phyloP scores from a whole-genome alignment of 768 basidiomycete genomes.

The Tulasnella sp. region DNA sequence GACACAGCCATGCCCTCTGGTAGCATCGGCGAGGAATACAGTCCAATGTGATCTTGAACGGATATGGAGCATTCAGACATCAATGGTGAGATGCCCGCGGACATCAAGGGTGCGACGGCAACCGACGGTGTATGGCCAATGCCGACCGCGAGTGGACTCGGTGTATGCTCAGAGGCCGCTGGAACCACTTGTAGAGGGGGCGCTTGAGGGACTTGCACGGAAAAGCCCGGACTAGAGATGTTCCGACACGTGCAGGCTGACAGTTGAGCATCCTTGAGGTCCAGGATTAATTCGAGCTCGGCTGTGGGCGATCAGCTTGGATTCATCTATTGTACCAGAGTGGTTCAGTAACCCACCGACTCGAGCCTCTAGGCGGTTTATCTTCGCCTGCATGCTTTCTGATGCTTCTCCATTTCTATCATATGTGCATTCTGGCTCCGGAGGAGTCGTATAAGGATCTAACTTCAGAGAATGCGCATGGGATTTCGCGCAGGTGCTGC shows the following conservation, averaged over 20 bases:
- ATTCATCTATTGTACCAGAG: not conserved
- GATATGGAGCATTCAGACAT: no score
- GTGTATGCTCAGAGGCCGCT: no score
- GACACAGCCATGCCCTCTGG: no score
- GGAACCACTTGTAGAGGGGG: no score
- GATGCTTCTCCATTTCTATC: not conserved
- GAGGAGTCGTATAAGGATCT: not conserved
- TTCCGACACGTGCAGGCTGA: not conserved
- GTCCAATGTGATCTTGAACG: no score
- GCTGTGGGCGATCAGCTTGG: not conserved
- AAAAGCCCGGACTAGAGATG: no score
- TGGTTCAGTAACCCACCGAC: not conserved
- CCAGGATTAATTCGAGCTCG: not conserved
- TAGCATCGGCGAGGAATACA: no score
- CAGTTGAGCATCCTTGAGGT: not conserved
- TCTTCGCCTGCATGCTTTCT: not conserved
- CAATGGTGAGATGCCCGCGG: no score
- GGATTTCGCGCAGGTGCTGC: not conserved
- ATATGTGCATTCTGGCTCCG: not conserved
- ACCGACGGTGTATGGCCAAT: no score
- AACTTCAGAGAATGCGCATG: not conserved
- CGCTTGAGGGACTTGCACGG: no score
- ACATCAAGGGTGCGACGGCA: no score
- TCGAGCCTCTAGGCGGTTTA: not conserved
- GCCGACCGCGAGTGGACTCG: no score